phyloP scores from a whole-genome alignment of 768 basidiomycete species.

The Mycena filopes region DNA sequence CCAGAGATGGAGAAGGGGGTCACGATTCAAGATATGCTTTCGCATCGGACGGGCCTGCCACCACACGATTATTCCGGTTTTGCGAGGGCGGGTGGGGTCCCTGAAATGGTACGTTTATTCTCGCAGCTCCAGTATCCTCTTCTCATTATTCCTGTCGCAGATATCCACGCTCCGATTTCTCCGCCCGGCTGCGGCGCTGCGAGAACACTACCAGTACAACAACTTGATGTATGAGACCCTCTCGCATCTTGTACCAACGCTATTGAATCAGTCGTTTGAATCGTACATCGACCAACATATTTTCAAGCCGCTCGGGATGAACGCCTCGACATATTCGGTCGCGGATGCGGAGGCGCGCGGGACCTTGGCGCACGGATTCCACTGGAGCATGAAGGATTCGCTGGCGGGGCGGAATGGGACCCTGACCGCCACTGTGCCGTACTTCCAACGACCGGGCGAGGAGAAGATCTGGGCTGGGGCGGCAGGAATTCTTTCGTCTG shows the following conservation, averaged over 20 bases:
- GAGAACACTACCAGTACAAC: constrained; percentile 58
- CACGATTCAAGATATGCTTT: constrained; percentile 53
- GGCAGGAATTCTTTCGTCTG: constrained; percentile 52
- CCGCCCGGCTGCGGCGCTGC: constrained; percentile 51
- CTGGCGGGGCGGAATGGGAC: constrained; percentile 45
- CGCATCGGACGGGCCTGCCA: constrained; percentile 57
- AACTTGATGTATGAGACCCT: constrained; percentile 58
- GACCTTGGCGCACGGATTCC: constrained; percentile 50
- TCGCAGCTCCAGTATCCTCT: too few relatives aligned
- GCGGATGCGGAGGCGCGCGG: constrained; percentile 47
- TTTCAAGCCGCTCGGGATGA: constrained; percentile 52
- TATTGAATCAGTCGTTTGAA: constrained; percentile 53
- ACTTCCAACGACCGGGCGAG: constrained; percentile 51
- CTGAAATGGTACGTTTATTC: constrained; percentile 46
- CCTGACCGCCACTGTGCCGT: constrained; percentile 48
- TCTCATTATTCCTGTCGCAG: constrained; percentile 32
- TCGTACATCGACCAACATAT: constrained; percentile 52
- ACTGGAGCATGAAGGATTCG: constrained; percentile 45
- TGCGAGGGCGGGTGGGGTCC: constrained; percentile 42
- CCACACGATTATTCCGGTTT: constrained; percentile 52
- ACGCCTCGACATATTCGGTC: constrained; percentile 51
- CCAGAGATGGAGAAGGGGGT: constrained; percentile 45
- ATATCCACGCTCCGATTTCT: constrained; percentile 50
- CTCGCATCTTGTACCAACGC: constrained; percentile 49
- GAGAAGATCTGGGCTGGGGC: constrained; percentile 54